Percentiles rank a stretch among this genome's conserved stretches.
Evolutionary conservation across 2,329 filamentous ascomycete species (phyloP).

Genomic region (Sarocladium brachiariae): DNA sequence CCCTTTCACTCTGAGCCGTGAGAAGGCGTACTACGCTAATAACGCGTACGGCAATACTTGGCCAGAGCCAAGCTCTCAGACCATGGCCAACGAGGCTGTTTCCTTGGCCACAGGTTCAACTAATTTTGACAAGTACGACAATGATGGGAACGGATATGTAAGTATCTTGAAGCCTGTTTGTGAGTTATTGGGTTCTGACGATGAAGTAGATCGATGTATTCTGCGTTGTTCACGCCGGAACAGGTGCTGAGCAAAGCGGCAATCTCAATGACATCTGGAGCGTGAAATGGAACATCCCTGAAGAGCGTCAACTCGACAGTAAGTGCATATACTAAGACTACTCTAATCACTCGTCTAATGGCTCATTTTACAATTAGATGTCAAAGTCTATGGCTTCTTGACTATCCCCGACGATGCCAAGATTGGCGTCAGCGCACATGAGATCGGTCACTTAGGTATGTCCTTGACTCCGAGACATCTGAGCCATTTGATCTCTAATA

Average conservation of each 20-base stretch:
- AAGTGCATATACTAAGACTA: background rate
- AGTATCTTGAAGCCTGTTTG: background rate
- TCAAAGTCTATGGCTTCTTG: slow-evolving; percentile 6
- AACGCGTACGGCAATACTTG: background rate
- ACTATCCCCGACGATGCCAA: slow-evolving; percentile 6
- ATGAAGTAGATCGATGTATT: background rate
- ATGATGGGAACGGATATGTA: slow-evolving; percentile 1
- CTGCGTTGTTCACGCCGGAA: slow-evolving; percentile 6
- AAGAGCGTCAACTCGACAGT: background rate
- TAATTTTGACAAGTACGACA: slow-evolving; percentile 6
- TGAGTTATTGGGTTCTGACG: background rate
- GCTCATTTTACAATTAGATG: background rate
- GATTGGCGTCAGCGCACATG: slow-evolving; percentile 5
- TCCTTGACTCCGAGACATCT: background rate
- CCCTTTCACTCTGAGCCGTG: slow-evolving; percentile 4
- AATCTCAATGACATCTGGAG: slow-evolving; percentile 8
- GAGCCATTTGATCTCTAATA: background rate
- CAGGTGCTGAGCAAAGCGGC: background rate
- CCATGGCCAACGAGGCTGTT: slow-evolving; percentile 3
- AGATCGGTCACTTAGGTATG: slow-evolving; percentile 6
- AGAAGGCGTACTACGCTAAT: slow-evolving; percentile 2
- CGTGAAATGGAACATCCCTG: slow-evolving; percentile 4
- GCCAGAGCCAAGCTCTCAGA: background rate
- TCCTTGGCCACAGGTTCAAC: background rate
- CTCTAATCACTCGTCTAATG: background rate